Conservation (phyloP, 2,329 filamentous ascomycete genomes). For the Apiospora rasikravindrae region DNA sequence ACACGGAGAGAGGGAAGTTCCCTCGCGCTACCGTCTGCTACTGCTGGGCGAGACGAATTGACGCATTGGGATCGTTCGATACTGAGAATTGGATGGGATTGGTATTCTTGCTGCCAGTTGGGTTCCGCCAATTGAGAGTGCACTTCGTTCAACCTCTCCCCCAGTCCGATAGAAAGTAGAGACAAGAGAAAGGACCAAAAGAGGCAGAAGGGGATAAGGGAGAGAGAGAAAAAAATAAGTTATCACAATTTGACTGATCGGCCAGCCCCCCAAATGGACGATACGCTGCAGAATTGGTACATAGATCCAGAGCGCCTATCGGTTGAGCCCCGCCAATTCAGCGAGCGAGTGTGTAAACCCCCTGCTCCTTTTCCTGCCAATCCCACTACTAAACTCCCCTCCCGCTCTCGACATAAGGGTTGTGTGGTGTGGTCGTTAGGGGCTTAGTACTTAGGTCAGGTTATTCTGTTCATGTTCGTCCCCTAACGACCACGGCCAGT, state of each 20-base stretch:
- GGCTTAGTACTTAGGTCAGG: neutral
- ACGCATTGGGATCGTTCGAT: conserved; percentile 17
- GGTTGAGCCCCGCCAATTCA: conserved; percentile 20
- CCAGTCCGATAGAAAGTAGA: conserved; percentile 12
- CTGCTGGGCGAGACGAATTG: conserved; percentile 16
- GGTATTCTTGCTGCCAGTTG: neutral
- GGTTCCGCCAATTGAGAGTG: conserved; percentile 12
- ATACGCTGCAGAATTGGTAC: conserved; percentile 20
- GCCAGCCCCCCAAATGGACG: conserved; percentile 16
- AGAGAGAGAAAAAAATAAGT: conserved; percentile 8
- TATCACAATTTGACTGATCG: conserved; percentile 20
- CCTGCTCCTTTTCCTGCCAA: conserved; percentile 12
- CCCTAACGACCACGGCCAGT: too few relatives aligned
- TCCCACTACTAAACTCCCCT: conserved; percentile 16
- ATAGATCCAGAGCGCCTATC: conserved; percentile 15
- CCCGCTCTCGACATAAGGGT: neutral
- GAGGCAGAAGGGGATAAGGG: conserved; percentile 9
- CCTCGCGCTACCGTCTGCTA: conserved; percentile 16
- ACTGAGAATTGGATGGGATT: neutral
- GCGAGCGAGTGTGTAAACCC: conserved; percentile 1
- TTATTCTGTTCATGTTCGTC: too few relatives aligned
- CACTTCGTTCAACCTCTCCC: conserved; percentile 16
- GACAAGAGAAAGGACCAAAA: conserved; percentile 7
- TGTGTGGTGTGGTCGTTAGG: neutral
- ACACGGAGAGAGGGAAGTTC: conserved; percentile 17